Conservation (phyloP, 257 asterid species). For the Scutellaria galericulata region DNA sequence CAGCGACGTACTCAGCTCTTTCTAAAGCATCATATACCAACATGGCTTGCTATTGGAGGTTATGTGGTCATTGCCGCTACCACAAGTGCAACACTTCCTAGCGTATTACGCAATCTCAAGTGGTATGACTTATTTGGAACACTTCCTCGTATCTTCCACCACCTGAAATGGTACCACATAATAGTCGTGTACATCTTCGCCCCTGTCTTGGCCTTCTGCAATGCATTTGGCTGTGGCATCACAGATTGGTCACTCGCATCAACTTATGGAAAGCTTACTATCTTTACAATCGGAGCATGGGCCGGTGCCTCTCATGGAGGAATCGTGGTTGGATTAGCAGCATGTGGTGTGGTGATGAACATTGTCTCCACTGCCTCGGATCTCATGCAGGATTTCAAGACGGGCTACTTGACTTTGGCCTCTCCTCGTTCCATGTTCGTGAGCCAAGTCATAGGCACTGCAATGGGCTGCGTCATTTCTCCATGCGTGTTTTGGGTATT, state of each 20-base stretch:
- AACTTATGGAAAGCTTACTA: constrained; percentile 59
- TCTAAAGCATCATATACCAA: constrained; percentile 62
- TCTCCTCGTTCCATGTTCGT: constrained; percentile 73
- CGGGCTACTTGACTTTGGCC: constrained; percentile 68
- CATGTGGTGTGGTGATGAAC: constrained; percentile 77
- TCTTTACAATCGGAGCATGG: constrained; percentile 65
- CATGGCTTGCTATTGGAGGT: constrained; percentile 49
- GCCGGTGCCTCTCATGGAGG: constrained; percentile 61
- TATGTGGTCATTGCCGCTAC: constrained; percentile 45
- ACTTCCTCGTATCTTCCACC: constrained; percentile 59
- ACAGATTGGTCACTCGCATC: constrained; percentile 68
- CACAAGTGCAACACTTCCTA: constrained; percentile 26
- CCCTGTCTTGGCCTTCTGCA: constrained; percentile 66
- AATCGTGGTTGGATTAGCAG: constrained; percentile 57
- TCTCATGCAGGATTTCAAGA: constrained; percentile 70
- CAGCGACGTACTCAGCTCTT: constrained; percentile 47
- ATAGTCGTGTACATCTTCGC: constrained; percentile 53
- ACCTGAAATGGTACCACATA: constrained; percentile 59
- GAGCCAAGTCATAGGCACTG: constrained; percentile 67
- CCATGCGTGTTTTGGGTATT: constrained; percentile 62
- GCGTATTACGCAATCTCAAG: no score
- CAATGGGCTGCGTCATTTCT: constrained; percentile 46
- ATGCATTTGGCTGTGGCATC: constrained; percentile 62
- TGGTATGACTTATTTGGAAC: background rate
- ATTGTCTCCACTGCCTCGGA: constrained; percentile 63